Evolutionary conservation across 495 filamentous ascomycete species (phyloP).

Genomic region (Penicillium canescens): DNA sequence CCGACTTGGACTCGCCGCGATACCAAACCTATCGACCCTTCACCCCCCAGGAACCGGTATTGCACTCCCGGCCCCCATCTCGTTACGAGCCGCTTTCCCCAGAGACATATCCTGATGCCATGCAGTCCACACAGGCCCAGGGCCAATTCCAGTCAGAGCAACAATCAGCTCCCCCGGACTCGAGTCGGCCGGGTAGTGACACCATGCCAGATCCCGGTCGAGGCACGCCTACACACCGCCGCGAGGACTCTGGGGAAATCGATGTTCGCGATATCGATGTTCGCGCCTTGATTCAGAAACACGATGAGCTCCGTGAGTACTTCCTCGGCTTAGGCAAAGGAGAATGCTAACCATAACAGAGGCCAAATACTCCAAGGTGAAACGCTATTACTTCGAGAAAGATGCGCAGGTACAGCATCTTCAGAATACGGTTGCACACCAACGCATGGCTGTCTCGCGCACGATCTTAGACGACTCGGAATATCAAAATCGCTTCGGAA

Average conservation of each 20-base stretch:
- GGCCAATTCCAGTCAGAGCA: constrained; percentile 1
- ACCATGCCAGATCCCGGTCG: constrained; percentile 52
- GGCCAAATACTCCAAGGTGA: constrained; percentile 96
- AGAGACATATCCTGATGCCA: constrained; percentile 32
- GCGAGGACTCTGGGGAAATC: constrained; percentile 55
- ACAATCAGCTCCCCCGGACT: constrained; percentile 8
- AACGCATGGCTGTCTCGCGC: constrained; percentile 89
- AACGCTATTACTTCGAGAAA: constrained; percentile 95
- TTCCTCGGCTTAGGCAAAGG: background rate
- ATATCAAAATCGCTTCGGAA: constrained; percentile 85
- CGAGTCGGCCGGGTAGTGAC: constrained; percentile 23
- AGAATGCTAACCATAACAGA: constrained; percentile 50
- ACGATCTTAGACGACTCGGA: constrained; percentile 96
- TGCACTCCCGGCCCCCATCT: constrained; percentile 53
- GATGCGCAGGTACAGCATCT: constrained; percentile 91
- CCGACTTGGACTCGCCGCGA: constrained; percentile 28
- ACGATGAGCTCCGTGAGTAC: constrained; percentile 67
- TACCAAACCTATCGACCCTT: constrained; percentile 21
- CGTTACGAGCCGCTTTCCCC: constrained; percentile 46
- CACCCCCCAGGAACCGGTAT: constrained; percentile 23
- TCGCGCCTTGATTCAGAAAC: constrained; percentile 43
- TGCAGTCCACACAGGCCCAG: constrained; percentile 24
- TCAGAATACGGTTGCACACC: constrained; percentile 94
- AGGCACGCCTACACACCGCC: constrained; percentile 56
- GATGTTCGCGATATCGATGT: constrained; percentile 49